These are phyloP conservation scores for Starmera amethionina DNA, from an alignment of 805 yeast genomes.

Conservation along the genomic window DNA sequence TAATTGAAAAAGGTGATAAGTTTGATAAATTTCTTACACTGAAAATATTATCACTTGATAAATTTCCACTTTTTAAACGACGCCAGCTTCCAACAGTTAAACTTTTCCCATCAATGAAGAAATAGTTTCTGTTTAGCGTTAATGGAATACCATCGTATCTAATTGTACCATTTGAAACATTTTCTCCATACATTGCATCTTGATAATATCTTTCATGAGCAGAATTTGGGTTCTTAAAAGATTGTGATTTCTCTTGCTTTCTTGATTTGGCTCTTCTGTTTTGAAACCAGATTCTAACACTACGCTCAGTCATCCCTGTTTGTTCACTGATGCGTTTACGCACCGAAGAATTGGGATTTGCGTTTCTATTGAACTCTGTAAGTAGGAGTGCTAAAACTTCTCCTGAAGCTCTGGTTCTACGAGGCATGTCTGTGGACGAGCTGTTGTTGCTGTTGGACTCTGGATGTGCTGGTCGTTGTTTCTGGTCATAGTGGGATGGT, in stretches of 20 bases:
- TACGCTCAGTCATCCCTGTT: conserved; percentile 79
- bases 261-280: conserved; percentile 74
- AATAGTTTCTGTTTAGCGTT: conserved; percentile 54
- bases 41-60: conserved; percentile 24
- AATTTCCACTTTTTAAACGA: conserved; percentile 56
- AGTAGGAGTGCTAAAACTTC: conserved; percentile 63
- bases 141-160: conserved; percentile 37
- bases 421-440: conserved; percentile 19
- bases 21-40: conserved; percentile 41
- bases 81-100: conserved; percentile 78
- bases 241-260: conserved; percentile 45
- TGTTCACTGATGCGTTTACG: conserved; percentile 59
- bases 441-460: conserved; percentile 2
- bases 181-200: no score
- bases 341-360: conserved; percentile 66
- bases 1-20: conserved; percentile 57
- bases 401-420: conserved; percentile 70
- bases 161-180: conserved; percentile 4
- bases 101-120: conserved; percentile 57
- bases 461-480: conserved; percentile 1
- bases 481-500: conserved; percentile 1
- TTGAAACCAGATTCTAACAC: conserved; percentile 91
- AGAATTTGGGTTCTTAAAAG: conserved; percentile 8
- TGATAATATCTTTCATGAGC: no score
- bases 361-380: conserved; percentile 58